Conservation (phyloP, 495 filamentous ascomycete species). For the Tuber calosporum region DNA sequence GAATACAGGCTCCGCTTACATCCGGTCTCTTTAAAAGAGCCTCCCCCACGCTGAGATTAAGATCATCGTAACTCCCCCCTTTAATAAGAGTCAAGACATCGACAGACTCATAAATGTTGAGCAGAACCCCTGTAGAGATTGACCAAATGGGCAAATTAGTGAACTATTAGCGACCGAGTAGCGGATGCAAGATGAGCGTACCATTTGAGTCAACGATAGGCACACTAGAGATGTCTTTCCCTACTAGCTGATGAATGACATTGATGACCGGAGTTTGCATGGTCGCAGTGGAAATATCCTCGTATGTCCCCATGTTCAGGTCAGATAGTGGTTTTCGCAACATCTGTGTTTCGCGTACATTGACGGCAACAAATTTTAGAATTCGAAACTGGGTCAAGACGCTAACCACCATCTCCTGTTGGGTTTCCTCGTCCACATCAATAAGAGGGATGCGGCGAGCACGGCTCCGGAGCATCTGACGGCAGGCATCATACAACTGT, state of each 20-base stretch:
- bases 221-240: conserved; percentile 86
- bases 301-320: conserved; percentile 78
- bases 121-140: conserved; percentile 54
- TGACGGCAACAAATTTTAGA: conserved; percentile 96
- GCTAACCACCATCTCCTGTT: conserved; percentile 84
- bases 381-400: conserved; percentile 98
- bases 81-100: conserved; percentile 96
- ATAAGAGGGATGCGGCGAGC: conserved; percentile 91
- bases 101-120: conserved; percentile 97
- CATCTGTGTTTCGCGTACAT: conserved; percentile 82
- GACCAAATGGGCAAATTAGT: conserved; percentile 11
- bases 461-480: conserved; percentile 84
- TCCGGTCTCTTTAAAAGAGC: conserved; percentile 80
- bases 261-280: conserved; percentile 95
- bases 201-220: conserved; percentile 81
- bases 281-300: conserved; percentile 66
- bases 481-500: conserved; percentile 90
- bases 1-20: conserved; percentile 44
- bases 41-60: conserved; percentile 79
- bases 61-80: conserved; percentile 83
- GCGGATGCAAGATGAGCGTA: conserved; percentile 37
- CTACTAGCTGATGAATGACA: conserved; percentile 89
- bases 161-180: not conserved
- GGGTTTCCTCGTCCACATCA: conserved; percentile 90
- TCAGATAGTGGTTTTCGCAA: conserved; percentile 81